Percentiles rank a stretch among this genome's conserved stretches.
phyloP scores from a whole-genome alignment of 441 rosid species.

The Populus hybrid region DNA sequence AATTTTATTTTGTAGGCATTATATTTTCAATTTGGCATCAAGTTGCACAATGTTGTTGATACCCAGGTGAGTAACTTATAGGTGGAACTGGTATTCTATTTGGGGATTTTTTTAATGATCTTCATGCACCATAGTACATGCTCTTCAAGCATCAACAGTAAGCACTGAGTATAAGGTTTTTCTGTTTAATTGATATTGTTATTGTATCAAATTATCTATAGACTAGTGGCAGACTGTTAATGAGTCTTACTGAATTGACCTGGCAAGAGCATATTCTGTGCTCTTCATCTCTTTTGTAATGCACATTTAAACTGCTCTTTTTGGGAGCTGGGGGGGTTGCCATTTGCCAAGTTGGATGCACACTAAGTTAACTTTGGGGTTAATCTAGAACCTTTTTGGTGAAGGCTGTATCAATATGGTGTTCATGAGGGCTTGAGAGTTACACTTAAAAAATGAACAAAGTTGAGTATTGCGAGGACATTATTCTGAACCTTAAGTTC shows the following conservation, averaged over 20 bases:
- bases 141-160: background rate
- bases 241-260: background rate
- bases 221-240: background rate
- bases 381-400: too few relatives aligned
- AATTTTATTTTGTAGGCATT: conserved; percentile 55
- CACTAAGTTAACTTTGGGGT: background rate
- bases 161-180: background rate
- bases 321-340: background rate
- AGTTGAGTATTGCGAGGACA: too few relatives aligned
- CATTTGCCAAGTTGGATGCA: background rate
- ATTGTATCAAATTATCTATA: background rate
- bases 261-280: background rate
- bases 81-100: background rate
- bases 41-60: conserved; percentile 76
- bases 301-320: background rate
- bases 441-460: too few relatives aligned
- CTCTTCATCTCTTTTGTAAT: background rate
- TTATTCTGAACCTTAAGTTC: too few relatives aligned
- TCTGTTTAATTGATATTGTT: background rate
- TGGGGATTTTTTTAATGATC: background rate
- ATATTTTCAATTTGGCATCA: conserved; percentile 86
- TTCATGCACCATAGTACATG: background rate
- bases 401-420: too few relatives aligned
- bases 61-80: conserved; percentile 59
- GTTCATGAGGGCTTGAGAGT: too few relatives aligned